Conservation (phyloP, 129 eudicot species). For the Escallonia rubra region DNA sequence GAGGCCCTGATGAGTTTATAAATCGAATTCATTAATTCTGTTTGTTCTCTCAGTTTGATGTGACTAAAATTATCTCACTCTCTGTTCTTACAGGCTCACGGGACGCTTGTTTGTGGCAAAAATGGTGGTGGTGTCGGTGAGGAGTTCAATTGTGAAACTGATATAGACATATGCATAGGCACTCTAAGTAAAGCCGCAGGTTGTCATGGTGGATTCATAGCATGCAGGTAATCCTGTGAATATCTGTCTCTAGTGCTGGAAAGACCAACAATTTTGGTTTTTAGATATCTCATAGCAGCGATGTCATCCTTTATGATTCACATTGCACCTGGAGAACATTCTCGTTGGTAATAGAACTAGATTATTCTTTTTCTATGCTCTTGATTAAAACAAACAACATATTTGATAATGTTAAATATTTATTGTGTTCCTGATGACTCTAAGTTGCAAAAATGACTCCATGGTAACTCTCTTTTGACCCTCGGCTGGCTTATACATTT, state of each 20-base stretch:
- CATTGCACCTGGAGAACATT: no score
- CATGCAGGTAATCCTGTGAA: constrained; percentile 67
- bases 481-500: no score
- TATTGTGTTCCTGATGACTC: no score
- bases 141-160: constrained; percentile 70
- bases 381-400: not conserved
- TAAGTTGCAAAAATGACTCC: not conserved
- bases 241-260: not conserved
- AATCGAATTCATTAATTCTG: not conserved
- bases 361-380: not conserved
- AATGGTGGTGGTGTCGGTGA: constrained; percentile 95
- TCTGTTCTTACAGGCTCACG: constrained; percentile 72
- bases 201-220: constrained; percentile 98
- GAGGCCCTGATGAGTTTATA: not conserved
- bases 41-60: not conserved
- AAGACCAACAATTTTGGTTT: no score
- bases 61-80: not conserved
- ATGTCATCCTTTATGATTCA: no score
- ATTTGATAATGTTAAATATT: no score
- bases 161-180: constrained; percentile 93
- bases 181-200: constrained; percentile 99
- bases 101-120: constrained; percentile 94
- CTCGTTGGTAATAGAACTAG: no score
- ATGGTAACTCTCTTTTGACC: not conserved
- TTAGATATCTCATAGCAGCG: no score